These are phyloP conservation scores for Schoenoplectus tabernaemontani DNA, from an alignment of 202 grass and related monocot species.

Conservation along the genomic window DNA sequence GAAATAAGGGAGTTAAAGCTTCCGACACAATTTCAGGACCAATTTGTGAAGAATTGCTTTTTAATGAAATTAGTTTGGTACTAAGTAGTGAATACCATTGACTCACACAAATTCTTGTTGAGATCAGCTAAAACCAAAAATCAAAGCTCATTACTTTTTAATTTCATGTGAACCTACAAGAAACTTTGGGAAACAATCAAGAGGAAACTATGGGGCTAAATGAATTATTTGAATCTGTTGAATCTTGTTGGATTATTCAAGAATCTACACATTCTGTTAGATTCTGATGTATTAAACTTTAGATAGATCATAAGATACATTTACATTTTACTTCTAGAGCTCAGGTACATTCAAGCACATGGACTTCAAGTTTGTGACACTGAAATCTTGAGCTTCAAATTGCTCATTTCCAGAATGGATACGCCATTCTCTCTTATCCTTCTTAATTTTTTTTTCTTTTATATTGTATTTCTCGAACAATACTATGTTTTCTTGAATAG, in stretches of 20 bases:
- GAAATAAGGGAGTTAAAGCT: no score
- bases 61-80: background rate
- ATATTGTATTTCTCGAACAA: no score
- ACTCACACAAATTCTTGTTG: no score
- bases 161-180: background rate
- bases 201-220: background rate
- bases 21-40: no score
- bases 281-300: background rate
- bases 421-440: no score
- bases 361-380: background rate
- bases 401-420: no score
- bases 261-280: background rate
- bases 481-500: no score
- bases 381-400: background rate
- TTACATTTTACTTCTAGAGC: background rate
- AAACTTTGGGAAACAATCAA: background rate
- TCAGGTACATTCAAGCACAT: background rate
- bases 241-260: background rate
- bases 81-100: no score
- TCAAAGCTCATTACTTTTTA: background rate
- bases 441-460: no score
- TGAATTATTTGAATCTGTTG: background rate
- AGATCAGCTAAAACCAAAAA: no score
- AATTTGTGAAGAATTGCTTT: no score
- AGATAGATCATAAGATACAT: background rate